Evolutionary conservation across 257 asterid species (phyloP), one percentile per base, ranked within the genome.

Genomic region (Scutellaria baicalensis): DNA sequence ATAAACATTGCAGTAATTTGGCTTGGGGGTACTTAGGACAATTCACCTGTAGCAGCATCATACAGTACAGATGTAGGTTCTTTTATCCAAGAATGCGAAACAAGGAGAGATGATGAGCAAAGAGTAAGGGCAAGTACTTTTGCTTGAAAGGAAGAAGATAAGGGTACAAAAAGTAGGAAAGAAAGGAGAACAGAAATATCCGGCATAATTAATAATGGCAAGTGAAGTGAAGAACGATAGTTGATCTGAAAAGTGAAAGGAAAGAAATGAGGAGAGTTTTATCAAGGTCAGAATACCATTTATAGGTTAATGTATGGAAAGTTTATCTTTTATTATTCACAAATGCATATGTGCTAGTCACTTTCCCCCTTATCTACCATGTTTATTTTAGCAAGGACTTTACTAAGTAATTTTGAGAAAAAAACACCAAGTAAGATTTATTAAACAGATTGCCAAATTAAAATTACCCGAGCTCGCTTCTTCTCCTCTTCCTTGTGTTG

Each of bases 401-500:
- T 27, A 13, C 16, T 48, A 35, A 16, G 33, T 68, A 12, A 14
- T 67, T 38, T 6, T 9, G 8, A 5, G 33, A 43, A 23, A 45
- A 18, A 14, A 38, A 62, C 36, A 73, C 57, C 7, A 67, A 43
- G n/a, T n/a, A n/a, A 66, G 61, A 74, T 40, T 20, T 18, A 58
- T 56, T 51, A 63, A 42, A 50, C 4, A 60, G 12, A 73, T 43
- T 52, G 44, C 59, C 11, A 33, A 59, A 70, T 63, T 54, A 74
- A 50, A 44, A 68, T 74, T 82, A 93, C 98, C 92, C 93, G 71
- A 38, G 92, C 95, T 64, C 86, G 86, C 81, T 74, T 93, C 76
- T 90, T 91, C 76, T 79, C 91, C 77, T 87, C 95, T 79, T 91
- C 99, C 86, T 91, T 93, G 44, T 72, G 91, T 65, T 52, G 80